Base-by-base conservation (phyloP, 192 early-diverging fungal genomes). In the Backusella tuberculispora region DNA sequence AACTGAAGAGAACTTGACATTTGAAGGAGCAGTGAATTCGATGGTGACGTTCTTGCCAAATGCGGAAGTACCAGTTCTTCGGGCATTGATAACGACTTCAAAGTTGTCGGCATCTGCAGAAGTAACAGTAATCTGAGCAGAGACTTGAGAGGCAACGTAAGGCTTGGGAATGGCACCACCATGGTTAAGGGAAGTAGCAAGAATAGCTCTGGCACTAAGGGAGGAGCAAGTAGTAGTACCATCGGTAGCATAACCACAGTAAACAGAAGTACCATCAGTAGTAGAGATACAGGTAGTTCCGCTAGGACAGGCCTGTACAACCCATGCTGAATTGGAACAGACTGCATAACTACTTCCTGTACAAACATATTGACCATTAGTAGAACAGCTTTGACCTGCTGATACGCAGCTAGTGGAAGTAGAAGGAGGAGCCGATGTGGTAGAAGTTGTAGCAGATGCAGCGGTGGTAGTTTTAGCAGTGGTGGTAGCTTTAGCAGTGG, bases 241-340 rank as follows among this genome's bases (percentile, higher is more conserved):
- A 3, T 47, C 50, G 29, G 44, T 60, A 34, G 65, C 14, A 78
- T 76, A 26, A 46, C 73, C 75, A 78, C 70, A 50, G 75, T 81
- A 85, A 2, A 87, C 72, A 2, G 83, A 79, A 12, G 80, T 72
- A 15, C 79, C 77, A 44, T 84, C 74, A 1, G 82, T 80, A 6
- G 79, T 84, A 24, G 82, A 45, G 45, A 80, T 80, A 74, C 87
- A 88, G 19, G 75, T 79, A 14, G 83, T 84, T 19, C 86, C 84
- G 6, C 80, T 37, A 3, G 81, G 78, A 56, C 87, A 88, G 6
- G 76, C 12, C 15, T 74, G 64, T 0, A 83, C 66, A 13, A 82
- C 80, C 87, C 87, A 88, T 19, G 46, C 50, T 4, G 81, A 77
- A 24, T 80, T 71, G 38, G 77, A 63, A 75, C 88, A 89, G 24